phyloP scores from a whole-genome alignment of 2,329 filamentous ascomycete genomes.

The Monosporascus cannonballus region DNA sequence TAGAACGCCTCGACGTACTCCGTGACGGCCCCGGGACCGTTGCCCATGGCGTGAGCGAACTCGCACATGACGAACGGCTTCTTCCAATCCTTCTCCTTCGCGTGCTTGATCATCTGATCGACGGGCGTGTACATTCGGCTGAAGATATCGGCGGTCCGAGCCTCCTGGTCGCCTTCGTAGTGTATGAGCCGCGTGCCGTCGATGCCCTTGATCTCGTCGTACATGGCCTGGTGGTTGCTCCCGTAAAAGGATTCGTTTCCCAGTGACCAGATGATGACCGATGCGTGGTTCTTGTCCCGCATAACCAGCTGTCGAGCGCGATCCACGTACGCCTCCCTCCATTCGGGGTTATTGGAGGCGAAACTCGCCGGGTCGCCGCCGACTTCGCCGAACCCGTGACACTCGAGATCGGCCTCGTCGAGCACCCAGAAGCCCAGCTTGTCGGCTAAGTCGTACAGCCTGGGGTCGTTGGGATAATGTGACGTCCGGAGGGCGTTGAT shows the following conservation, averaged over 20 bases:
- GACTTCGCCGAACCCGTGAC: constrained; percentile 42
- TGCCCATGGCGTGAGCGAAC: constrained; percentile 62
- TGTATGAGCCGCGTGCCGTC: constrained; percentile 56
- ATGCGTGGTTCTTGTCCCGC: constrained; percentile 55
- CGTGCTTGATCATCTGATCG: constrained; percentile 35
- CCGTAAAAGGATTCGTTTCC: constrained; percentile 70
- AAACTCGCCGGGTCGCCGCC: constrained; percentile 40
- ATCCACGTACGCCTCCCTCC: constrained; percentile 61
- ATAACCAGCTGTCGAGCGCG: constrained; percentile 58
- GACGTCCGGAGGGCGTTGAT: constrained; percentile 65
- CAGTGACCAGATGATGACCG: constrained; percentile 64
- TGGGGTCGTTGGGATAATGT: constrained; percentile 58
- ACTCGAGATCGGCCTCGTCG: constrained; percentile 50
- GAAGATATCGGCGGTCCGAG: constrained; percentile 55
- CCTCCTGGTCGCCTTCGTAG: constrained; percentile 57
- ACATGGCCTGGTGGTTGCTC: constrained; percentile 62
- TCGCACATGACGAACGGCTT: constrained; percentile 55
- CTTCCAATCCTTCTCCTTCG: constrained; percentile 34
- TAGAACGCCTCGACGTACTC: constrained; percentile 64
- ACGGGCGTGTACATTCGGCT: constrained; percentile 59
- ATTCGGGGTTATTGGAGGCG: constrained; percentile 54
- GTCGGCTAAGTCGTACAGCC: constrained; percentile 56
- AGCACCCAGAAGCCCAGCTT: constrained; percentile 60
- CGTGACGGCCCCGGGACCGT: constrained; percentile 60
- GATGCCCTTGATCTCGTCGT: constrained; percentile 50